Percentiles rank a stretch among this genome's conserved stretches.
These are phyloP conservation scores for Penicillium sp. DNA, from an alignment of 2,329 filamentous ascomycete genomes.

Conservation along the genomic window DNA sequence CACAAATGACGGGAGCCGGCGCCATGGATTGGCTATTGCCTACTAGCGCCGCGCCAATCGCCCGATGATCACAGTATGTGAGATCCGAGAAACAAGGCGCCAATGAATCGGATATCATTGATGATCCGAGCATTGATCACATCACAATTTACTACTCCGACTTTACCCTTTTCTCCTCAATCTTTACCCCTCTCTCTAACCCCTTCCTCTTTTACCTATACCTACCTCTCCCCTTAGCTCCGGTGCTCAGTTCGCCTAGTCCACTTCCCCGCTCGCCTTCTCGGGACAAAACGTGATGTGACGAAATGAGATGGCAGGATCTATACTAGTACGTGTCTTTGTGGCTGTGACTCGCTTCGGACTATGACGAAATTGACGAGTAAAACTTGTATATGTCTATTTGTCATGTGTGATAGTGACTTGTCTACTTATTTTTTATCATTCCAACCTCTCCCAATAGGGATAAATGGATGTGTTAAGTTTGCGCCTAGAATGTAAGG, in stretches of 20 bases:
- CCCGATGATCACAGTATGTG: background rate
- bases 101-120: background rate
- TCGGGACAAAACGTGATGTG: background rate
- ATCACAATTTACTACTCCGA: background rate
- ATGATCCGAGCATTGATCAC: background rate
- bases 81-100: background rate
- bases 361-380: background rate
- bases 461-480: no score
- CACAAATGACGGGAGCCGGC: conserved; percentile 4
- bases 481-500: no score
- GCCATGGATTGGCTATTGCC: conserved; percentile 24
- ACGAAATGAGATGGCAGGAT: background rate
- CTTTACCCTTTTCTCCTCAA: background rate
- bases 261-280: background rate
- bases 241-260: background rate
- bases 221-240: background rate
- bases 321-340: background rate
- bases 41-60: conserved; percentile 24
- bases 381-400: background rate
- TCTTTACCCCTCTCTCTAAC: background rate
- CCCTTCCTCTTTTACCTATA: background rate
- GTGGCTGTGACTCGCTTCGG: background rate
- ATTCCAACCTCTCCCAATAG: background rate
- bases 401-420: background rate
- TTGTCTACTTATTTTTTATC: background rate